Base-by-base conservation (phyloP, 1,284 basidiomycete genomes). In the Trametes pubescens region DNA sequence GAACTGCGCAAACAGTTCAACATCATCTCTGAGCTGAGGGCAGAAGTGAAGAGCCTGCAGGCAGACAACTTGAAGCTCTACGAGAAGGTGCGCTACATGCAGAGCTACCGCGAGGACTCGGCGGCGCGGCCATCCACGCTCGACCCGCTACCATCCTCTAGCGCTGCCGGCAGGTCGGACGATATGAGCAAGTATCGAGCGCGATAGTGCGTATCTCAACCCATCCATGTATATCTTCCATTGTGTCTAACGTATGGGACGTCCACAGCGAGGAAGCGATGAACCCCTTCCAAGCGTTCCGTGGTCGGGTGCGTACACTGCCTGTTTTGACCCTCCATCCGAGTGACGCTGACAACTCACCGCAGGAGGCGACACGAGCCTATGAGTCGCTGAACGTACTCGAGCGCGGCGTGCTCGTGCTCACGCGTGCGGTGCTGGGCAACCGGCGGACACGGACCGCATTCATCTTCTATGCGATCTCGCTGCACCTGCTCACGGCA, bases 241-340 rank as follows among this genome's bases (percentile, higher is more conserved):
- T 16, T 40, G 47, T 53, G n/a, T 53, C 51, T 54, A 22, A 46
- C n/a, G 35, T 21, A 8, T 48, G 22, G 37, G 26, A 0, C 11
- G 44, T 4, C 4, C 18, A 21, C 51, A 76, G 75, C 75, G 96
- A 99, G 75, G 94, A 98, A 76, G 87, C 92, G 52, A 94, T 99
- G 88, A 98, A 99, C 74, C 97, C 97, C 0, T 99, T 99, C 76
- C 95, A 98, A 76, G 94, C 93, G 4, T 99, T 99, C 84, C 88
- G 95, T 65, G 96, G 96, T 4, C 83, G 94, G 74, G 96, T 96
- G 73, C 73, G 94, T 86, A 18, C 26, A 18, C 13, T 9, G 4
- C 16, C 26, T 8, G 11, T 5, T 16, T 40, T 8, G 43, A 29
- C 11, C 6, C n/a, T 54, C 21, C 56, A 18, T 60, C 51, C 71